Base-by-base conservation (phyloP, 192 early-diverging fungal species). In the Coemansia furcata region DNA sequence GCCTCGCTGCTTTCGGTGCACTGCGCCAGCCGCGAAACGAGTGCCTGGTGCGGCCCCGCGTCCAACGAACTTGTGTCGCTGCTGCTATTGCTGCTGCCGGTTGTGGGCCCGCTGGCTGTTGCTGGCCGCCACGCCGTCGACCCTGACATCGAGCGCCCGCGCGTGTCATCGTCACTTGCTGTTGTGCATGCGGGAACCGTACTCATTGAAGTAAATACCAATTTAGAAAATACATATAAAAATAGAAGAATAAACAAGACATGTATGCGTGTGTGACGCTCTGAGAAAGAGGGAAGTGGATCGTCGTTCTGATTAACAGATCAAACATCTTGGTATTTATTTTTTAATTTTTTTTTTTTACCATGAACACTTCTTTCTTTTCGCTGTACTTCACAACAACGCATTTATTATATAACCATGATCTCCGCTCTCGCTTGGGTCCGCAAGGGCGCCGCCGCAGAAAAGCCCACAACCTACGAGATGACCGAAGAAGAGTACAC, bases 351-450 rank as follows among this genome's bases (percentile, higher is more conserved):
- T 73, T n/a, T 67, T 39, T 43, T 23, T 1, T 21, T 35, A 35
- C 10, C 35, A 21, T 35, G 4, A 54, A 39, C 36, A 32, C n/a
- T 65, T 4, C 10, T 43, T 35, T 69, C 4, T 5, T 23, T 52
- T 35, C 35, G 3, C 3, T 36, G 36, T 36, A 14, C 14, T 69
- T 60, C 6, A 12, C 36, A 65, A 12, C 36, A 65, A 30, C 32
- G 52, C 42, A 44, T 61, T 49, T 6, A 15, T 38, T 54, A 60
- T 7, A 29, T 17, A 39, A 35, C 15, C 36, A 96, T 97, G 95
- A 97, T 99, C 68, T 94, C 95, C 10, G 87, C 95, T 40, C 77
- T 98, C 69, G 85, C 88, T 40, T 99, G 96, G 95, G 87, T 98
- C 26, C 91, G 89, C 69, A 91, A 94, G 73, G 98, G 96, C 59